Base-by-base conservation (phyloP, 306 rosid genomes). In the Delonix regia region DNA sequence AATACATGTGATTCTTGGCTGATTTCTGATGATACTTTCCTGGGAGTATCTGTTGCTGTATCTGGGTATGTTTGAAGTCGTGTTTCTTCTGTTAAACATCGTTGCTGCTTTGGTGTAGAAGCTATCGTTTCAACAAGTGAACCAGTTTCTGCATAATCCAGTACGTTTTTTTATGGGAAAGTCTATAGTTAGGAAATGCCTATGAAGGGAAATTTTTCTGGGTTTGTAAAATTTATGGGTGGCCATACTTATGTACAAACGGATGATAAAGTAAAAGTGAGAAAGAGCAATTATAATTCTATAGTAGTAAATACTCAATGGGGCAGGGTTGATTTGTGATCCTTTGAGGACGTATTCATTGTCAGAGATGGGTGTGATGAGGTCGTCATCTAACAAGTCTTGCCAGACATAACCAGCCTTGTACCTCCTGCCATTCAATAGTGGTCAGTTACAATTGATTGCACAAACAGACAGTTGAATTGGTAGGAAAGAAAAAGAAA, bases 301-400 rank as follows among this genome's bases (percentile, higher is more conserved):
- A 38, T 24, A 36, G 69, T 18, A 39, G 9, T 8, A 62, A 80
- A 69, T 74, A 87, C 93, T 89, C 38, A 77, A 24, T 33, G 69
- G 33, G 83, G 86, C 47, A 70, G 82, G 77, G 81, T 78, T 81
- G 81, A 89, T 86, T 85, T 88, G 87, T 78, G 97, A 94, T 78
- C 98, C 98, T 89, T 94, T 89, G 71, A 94, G 92, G 76, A 92
- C 92, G 82, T 92, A 89, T 89, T 90, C 98, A 83, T 89, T 92
- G 88, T 92, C 97, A 78, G 97, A 90, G 53, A 92, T 84, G 19
- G 98, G 98, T 36, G 98, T 88, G 63, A 92, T 89, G 74, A 90
- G 97, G 83, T 92, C 97, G 51, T 90, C 97, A 86, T 94, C 98
- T 38, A 86, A 45, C 87, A 92, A 87, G 81, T 94, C 97, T 77